phyloP scores from a whole-genome alignment of 495 filamentous ascomycete genomes.

The Hypoxylon crocopeplum region DNA sequence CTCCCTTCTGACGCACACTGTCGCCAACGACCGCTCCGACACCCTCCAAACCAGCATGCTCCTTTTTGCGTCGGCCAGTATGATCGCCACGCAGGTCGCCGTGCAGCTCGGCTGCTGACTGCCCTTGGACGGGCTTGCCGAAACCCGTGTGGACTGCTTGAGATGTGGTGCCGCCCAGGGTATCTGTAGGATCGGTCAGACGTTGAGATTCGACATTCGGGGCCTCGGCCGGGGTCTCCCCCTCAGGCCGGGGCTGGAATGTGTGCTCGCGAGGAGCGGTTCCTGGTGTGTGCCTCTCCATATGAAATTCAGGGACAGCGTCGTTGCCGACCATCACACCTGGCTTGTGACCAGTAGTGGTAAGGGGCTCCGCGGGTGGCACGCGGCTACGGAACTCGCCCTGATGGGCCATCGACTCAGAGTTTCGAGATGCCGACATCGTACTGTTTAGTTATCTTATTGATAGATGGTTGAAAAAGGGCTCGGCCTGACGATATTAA shows the following conservation, averaged over 20 bases:
- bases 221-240: constrained; percentile 57
- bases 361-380: constrained; percentile 58
- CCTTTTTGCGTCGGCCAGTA: constrained; percentile 54
- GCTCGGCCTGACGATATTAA: too few species aligned
- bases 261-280: constrained; percentile 69
- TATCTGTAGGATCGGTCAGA: constrained; percentile 52
- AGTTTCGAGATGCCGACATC: constrained; percentile 63
- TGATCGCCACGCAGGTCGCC: constrained; percentile 47
- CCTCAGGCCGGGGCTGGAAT: constrained; percentile 61
- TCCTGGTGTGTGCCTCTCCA: constrained; percentile 66
- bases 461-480: too few species aligned
- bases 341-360: constrained; percentile 66
- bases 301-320: constrained; percentile 66
- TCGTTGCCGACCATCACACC: constrained; percentile 69
- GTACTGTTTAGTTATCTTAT: constrained; percentile 35
- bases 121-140: constrained; percentile 67
- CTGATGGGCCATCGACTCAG: constrained; percentile 60
- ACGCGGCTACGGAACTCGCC: constrained; percentile 64
- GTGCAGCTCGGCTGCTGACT: constrained; percentile 64
- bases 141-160: constrained; percentile 64
- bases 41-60: constrained; percentile 61
- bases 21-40: constrained; percentile 50
- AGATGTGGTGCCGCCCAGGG: constrained; percentile 69
- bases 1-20: constrained; percentile 47
- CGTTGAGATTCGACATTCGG: constrained; percentile 3